Base-by-base conservation (phyloP, 805 yeast species). In the Cyberlindnera saturnus region DNA sequence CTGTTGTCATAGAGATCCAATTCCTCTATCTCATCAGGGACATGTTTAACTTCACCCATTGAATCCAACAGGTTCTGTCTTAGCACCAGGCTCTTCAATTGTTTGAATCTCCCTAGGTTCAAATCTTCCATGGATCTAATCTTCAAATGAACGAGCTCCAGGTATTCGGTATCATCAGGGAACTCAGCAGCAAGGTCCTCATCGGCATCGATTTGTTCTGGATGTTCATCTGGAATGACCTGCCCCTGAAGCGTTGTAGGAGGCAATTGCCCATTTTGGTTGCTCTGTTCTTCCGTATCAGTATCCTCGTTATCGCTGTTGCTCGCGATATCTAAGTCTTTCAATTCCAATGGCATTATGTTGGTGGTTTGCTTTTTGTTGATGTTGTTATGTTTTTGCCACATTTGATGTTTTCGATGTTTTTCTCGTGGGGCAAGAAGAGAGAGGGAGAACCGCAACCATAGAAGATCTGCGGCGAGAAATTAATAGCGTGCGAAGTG, bases 1-100 rank as follows among this genome's bases (percentile, higher is more conserved):
- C 96, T 70, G 64, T 93, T 93, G 64, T 93, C 99, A 60, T 93
- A 93, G 29, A 90, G 70, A 62, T 93, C 99, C 45, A 93, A 66
- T 47, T 88, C 93, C 50, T 77, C 85, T 52, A 93, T 54, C 2
- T 72, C 77, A 33, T 65, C 69, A 15, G 78, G 77, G 9, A 84
- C 56, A 11, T 66, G 67, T 45, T 89, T 89, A 16, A 91, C 66
- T 9, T 80, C 89, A 36, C 79, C 74, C 32, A 90, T 71, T n/a
- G 83, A 75, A 26, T 84, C 81, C 33, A 93, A 69, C 50, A 88
- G 67, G 62, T 93, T 93, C 57, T 89, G 96, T 59, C 99, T 76
- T 46, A 93, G 69, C 47, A 89, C 83, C 17, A 91, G 66, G 5
- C 70, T 59, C 51, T 75, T 80, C 46, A 89, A 65, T 26, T 75